Conservation (phyloP, 2,329 filamentous ascomycete genomes). For the Rutstroemia sp. region DNA sequence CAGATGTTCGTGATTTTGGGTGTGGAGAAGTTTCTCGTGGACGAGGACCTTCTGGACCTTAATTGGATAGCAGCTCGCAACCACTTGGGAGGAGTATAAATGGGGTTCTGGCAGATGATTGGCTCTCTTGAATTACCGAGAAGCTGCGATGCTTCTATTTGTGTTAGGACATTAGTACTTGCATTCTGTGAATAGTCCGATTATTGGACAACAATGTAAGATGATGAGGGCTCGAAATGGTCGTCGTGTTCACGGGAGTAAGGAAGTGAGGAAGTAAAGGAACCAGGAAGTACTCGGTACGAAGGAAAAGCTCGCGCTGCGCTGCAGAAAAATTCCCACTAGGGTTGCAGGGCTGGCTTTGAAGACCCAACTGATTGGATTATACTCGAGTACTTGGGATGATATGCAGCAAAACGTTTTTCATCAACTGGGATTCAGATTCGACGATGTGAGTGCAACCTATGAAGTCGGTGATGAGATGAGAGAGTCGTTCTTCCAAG, state of each 20-base stretch:
- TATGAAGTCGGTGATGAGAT: not conserved
- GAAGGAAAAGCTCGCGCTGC: not conserved
- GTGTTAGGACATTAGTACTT: not conserved
- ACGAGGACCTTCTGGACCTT: not conserved
- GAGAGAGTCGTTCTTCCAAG: not conserved
- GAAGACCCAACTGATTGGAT: conserved; percentile 6
- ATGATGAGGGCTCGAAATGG: not conserved
- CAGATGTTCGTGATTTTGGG: not conserved
- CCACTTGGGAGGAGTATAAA: not conserved
- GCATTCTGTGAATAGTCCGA: not conserved
- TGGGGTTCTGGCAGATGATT: not conserved
- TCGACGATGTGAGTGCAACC: not conserved
- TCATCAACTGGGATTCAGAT: not conserved
- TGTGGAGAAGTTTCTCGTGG: not conserved
- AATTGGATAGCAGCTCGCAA: not conserved
- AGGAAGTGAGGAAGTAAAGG: too few species aligned
- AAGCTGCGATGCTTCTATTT: not conserved
- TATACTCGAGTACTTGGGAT: not conserved
- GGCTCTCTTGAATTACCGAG: not conserved
- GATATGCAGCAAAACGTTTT: conserved; percentile 2
- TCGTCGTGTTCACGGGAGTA: not conserved
- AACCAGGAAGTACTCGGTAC: too few species aligned
- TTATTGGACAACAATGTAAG: not conserved
- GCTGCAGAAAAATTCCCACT: not conserved
- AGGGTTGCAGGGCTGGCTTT: conserved; percentile 5